Conservation (phyloP, 2,329 filamentous ascomycete genomes). For the Ascochyta clinopodiicola region DNA sequence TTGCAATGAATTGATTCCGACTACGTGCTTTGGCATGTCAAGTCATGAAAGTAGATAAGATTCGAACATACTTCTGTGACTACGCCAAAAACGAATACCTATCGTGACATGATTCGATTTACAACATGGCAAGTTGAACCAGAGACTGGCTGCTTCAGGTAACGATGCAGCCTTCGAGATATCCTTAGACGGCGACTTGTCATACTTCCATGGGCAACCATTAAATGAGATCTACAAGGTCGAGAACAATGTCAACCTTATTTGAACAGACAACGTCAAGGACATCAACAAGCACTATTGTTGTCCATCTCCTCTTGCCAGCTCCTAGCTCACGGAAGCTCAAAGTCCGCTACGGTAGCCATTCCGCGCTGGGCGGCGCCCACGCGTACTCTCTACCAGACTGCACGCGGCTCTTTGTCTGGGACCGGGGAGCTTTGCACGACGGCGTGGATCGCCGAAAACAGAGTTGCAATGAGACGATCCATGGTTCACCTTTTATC, state of each 20-base stretch:
- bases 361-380: conserved; percentile 7
- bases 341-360: neutral
- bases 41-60: neutral
- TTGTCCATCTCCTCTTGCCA: neutral
- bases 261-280: neutral
- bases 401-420: neutral
- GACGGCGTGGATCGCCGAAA: conserved; percentile 2
- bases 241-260: neutral
- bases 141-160: neutral
- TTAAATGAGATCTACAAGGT: neutral
- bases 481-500: conserved; percentile 7
- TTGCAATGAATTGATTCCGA: conserved; percentile 13
- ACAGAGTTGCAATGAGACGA: neutral
- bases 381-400: conserved; percentile 6
- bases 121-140: neutral
- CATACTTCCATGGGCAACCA: neutral
- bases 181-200: no score
- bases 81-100: neutral
- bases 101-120: neutral
- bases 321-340: neutral
- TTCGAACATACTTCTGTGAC: neutral
- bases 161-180: neutral
- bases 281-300: neutral
- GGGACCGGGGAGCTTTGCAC: conserved; percentile 1
- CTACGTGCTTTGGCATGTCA: conserved; percentile 5